Evolutionary conservation across 2,329 filamentous ascomycete genomes (phyloP), one percentile per base, ranked within the genome.

Genomic region (Aaosphaeria arxii): DNA sequence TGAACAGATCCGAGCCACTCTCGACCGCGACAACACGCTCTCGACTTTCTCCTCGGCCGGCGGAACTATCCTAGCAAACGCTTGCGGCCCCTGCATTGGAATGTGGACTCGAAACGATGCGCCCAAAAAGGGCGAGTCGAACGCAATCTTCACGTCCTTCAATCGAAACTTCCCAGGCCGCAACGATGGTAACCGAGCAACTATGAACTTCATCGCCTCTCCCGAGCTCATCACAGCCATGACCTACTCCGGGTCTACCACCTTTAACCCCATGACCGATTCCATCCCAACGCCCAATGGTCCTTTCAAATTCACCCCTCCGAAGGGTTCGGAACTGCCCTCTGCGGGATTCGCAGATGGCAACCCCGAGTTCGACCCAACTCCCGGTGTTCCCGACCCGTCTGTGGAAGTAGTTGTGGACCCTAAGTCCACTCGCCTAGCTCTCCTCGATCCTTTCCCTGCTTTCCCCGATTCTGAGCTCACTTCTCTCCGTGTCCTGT

Each of bases 151-250:
- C 64, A 92, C 91, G 7, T 96, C 91, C 1, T 99, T 96, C 78
- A 99, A 99, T 80, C 89, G 94, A 52, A 99, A 99, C 76, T 99
- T 99, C 79, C 89, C 89, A 44, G 92, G 90, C 52, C 88, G 94
- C 56, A 99, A 99, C 70, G 94, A 99, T 66, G 94, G 94, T 53
- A 99, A 99, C 77, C 86, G 89, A 24, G 86, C 87, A 39, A 99
- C 94, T 6, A 96, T 97, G 91, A 99, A 97, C 79, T 99, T 99
- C 76, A 82, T 99, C 45, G 92, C 94, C 7, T 96, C 91, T 0
- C 94, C 94, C 5, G 94, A 99, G 73, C 84, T 99, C 49, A 94
- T 99, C 53, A 97, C 94, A 4, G 94, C 94, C 44, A 92, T 99
- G 85, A 83, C 89, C 9, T 99, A 95, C 73, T 87, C 91, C 39